These are phyloP conservation scores for Linum lewisii DNA, from an alignment of 345 rosid species.

Conservation along the genomic window DNA sequence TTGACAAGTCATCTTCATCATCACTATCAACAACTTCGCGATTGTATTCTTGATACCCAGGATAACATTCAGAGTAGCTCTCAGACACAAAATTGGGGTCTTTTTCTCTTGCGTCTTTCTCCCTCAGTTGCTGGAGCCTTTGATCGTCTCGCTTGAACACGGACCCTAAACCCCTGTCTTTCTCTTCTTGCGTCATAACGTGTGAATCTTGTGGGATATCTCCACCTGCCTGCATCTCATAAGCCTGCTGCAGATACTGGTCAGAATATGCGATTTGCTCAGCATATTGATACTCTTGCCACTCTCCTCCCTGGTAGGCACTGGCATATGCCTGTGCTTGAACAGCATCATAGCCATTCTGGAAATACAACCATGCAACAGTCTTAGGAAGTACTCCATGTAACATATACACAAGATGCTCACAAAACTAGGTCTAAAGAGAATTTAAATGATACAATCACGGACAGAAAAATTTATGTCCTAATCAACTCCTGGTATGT, in stretches of 20 bases:
- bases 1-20: conserved; percentile 85
- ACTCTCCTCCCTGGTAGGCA: conserved; percentile 75
- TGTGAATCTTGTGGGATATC: conserved; percentile 55
- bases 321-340: conserved; percentile 61
- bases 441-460: neutral
- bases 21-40: conserved; percentile 90
- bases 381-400: too few relatives aligned
- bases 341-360: conserved; percentile 74
- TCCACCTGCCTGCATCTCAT: conserved; percentile 44
- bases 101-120: conserved; percentile 83
- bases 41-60: conserved; percentile 94
- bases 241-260: conserved; percentile 65
- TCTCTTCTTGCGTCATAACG: conserved; percentile 95
- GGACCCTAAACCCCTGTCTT: conserved; percentile 94
- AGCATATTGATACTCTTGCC: conserved; percentile 88
- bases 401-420: neutral
- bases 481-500: neutral
- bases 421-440: neutral
- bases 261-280: conserved; percentile 78
- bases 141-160: conserved; percentile 96
- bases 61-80: conserved; percentile 97
- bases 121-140: conserved; percentile 88
- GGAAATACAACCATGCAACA: conserved; percentile 7
- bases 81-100: conserved; percentile 93
- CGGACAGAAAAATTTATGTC: neutral